Base-by-base conservation (phyloP, 257 asterid species). In the Ocimum tenuiflorum region DNA sequence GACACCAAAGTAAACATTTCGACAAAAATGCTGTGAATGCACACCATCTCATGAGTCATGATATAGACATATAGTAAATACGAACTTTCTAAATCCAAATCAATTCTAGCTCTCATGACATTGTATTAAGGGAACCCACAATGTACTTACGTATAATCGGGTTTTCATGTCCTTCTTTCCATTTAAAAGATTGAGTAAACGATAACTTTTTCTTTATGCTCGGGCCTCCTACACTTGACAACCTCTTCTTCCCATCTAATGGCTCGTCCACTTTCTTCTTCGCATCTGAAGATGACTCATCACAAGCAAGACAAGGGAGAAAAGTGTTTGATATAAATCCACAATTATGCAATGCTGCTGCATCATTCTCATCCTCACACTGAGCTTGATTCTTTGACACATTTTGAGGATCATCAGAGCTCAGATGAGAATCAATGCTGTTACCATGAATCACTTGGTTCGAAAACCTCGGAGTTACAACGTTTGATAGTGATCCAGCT, bases 251-350 rank as follows among this genome's bases (percentile, higher is more conserved):
- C 65, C 77, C 88, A 17, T 84, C 95, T 8, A 73, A 60, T 57
- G 83, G 6, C 52, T 60, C 65, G 3, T 41, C 65, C 36, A 39
- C 8, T 19, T 60, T 60, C 65, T 60, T 60, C 65, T 12, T 39
- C 52, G 38, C 65, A 4, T 60, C 65, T n/a, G 20, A 22, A 43
- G 51, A 38, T 38, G 45, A 54, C 71, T 81, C 84, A 15, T 84
- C 83, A 73, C 95, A 86, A 63, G 91, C 91, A 73, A 88, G 87
- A 78, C 96, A 86, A 75, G 99, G 96, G 63, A 86, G 85, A 3
- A 83, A 69, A 3, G 88, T 69, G 56, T 89, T 86, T 12, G 90
- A 78, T 58, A 81, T 67, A 74, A 79, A 76, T n/a, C 86, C 94
- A 72, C 94, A 81, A 70, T 64, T 82, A 71, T 78, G 95, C 70